These are phyloP conservation scores for Penicillium goetzii DNA, from an alignment of 495 filamentous ascomycete species.

Conservation along the genomic window DNA sequence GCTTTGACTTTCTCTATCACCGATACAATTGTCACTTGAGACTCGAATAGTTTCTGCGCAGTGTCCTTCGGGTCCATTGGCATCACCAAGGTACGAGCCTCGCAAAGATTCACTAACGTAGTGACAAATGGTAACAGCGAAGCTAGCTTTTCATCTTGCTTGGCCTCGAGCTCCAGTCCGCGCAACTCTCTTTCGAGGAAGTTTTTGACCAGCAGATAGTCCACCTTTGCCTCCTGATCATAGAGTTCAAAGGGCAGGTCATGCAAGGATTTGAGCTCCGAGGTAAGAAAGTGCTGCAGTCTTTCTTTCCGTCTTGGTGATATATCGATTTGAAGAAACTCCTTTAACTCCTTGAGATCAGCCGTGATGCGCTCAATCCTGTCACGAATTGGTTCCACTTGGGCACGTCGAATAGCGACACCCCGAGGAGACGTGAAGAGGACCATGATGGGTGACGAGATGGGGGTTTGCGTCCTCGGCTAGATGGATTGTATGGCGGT, in stretches of 20 bases:
- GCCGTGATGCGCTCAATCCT: conserved; percentile 25
- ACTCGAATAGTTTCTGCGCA: conserved; percentile 37
- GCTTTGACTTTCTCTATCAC: conserved; percentile 27
- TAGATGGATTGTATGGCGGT: not conserved
- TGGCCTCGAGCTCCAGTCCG: conserved; percentile 40
- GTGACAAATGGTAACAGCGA: conserved; percentile 42
- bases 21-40: conserved; percentile 24
- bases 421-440: conserved; percentile 3
- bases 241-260: conserved; percentile 33
- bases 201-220: conserved; percentile 48
- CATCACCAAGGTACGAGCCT: conserved; percentile 40
- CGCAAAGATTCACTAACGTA: conserved; percentile 41
- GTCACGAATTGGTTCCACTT: conserved; percentile 14
- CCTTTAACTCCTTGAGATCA: conserved; percentile 26
- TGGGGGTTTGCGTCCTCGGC: not conserved
- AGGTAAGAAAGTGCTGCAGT: conserved; percentile 13
- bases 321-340: conserved; percentile 19
- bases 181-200: conserved; percentile 39
- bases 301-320: conserved; percentile 15
- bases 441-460: conserved; percentile 5
- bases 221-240: conserved; percentile 45
- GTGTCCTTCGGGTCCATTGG: conserved; percentile 37
- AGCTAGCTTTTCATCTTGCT: conserved; percentile 36
- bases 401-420: conserved; percentile 12
- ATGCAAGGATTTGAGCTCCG: conserved; percentile 16